A percentile compares a stretch with the other conserved stretches of the same genome.
Evolutionary conservation across 2,329 filamentous ascomycete species (phyloP).

Genomic region (Colletotrichum gigasporum): DNA sequence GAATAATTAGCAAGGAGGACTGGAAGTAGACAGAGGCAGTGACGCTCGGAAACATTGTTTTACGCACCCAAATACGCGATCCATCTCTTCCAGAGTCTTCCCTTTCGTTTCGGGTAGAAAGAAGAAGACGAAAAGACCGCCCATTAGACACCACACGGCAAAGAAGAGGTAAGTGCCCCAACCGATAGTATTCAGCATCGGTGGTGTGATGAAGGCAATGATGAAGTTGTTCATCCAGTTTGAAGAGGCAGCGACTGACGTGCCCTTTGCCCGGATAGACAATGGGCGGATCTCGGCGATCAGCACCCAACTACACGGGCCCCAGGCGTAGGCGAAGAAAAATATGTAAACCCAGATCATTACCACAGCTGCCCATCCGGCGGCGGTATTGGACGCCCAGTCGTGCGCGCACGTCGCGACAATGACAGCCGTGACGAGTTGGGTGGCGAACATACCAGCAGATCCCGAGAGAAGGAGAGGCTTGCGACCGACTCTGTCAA

Average conservation of each 20-base stretch:
- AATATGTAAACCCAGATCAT: slow-evolving; percentile 25
- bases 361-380: slow-evolving; percentile 51
- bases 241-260: slow-evolving; percentile 58
- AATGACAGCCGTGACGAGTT: slow-evolving; percentile 50
- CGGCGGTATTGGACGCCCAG: slow-evolving; percentile 44
- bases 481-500: slow-evolving; percentile 50
- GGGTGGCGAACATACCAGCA: slow-evolving; percentile 45
- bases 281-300: slow-evolving; percentile 62
- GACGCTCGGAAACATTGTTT: too few species aligned
- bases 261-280: slow-evolving; percentile 69
- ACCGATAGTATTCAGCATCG: slow-evolving; percentile 61
- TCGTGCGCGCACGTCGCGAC: slow-evolving; percentile 46
- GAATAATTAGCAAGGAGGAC: too few species aligned
- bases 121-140: slow-evolving; percentile 58
- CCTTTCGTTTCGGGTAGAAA: slow-evolving; percentile 68
- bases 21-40: too few species aligned
- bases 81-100: slow-evolving; percentile 65
- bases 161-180: slow-evolving; percentile 70
- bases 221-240: slow-evolving; percentile 58
- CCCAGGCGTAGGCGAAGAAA: slow-evolving; percentile 36
- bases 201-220: slow-evolving; percentile 59
- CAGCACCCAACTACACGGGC: slow-evolving; percentile 45
- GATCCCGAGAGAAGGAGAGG: slow-evolving; percentile 47
- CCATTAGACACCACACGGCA: slow-evolving; percentile 56
- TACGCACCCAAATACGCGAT: slow-evolving; percentile 49